Evolutionary conservation across 2,329 filamentous ascomycete genomes (phyloP).

Genomic region (Sporothrix globosa): DNA sequence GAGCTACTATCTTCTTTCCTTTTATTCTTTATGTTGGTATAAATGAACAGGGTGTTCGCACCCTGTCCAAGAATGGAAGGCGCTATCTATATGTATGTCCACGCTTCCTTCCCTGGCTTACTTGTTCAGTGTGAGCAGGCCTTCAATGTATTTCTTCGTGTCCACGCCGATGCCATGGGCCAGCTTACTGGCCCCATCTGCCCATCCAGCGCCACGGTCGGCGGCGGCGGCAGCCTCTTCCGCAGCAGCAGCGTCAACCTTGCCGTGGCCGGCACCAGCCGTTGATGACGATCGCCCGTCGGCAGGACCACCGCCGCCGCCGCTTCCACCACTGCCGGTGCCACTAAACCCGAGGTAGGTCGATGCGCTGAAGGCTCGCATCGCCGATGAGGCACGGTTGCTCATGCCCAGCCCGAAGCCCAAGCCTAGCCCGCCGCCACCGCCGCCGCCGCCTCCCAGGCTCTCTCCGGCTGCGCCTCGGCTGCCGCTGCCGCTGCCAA

Average conservation of each 20-base stretch:
- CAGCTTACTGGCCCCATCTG: conserved; percentile 62
- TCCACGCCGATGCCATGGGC: conserved; percentile 77
- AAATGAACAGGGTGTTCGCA: not conserved
- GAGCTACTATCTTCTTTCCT: not conserved
- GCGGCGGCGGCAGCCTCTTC: conserved; percentile 43
- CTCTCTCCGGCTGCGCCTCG: conserved; percentile 35
- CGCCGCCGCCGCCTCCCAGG: conserved; percentile 41
- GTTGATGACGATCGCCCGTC: conserved; percentile 37
- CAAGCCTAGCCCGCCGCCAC: conserved; percentile 39
- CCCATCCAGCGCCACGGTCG: conserved; percentile 44
- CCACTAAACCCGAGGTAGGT: conserved; percentile 32
- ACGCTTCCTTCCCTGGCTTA: conserved; percentile 35
- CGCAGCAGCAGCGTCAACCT: conserved; percentile 40
- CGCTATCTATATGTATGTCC: not conserved
- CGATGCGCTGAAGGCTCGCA: conserved; percentile 32
- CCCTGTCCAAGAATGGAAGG: not conserved
- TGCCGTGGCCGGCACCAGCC: conserved; percentile 41
- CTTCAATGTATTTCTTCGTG: conserved; percentile 74
- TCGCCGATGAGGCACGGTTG: conserved; percentile 40
- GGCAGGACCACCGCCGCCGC: not conserved
- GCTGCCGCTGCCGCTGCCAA: conserved; percentile 39
- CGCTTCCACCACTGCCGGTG: conserved; percentile 12
- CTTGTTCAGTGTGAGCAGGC: conserved; percentile 65
- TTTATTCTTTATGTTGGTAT: not conserved
- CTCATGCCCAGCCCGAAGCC: conserved; percentile 38